Conservation (phyloP, 2,329 filamentous ascomycete species). For the Trichoderma polysporum region DNA sequence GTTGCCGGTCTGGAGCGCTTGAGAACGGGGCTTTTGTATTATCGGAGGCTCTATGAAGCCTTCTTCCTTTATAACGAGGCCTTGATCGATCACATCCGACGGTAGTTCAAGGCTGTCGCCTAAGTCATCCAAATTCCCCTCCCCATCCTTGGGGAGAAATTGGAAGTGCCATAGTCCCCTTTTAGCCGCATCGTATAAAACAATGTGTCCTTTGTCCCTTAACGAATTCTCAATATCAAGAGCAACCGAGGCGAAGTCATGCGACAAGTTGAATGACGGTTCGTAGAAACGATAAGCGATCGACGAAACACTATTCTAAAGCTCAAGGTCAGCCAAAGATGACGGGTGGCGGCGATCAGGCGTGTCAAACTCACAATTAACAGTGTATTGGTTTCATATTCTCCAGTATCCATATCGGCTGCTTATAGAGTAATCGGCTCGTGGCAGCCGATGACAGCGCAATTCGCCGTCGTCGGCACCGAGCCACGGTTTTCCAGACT, state of each 20-base stretch:
- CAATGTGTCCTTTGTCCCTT: constrained; percentile 53
- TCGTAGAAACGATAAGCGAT: constrained; percentile 58
- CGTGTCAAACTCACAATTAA: constrained; percentile 49
- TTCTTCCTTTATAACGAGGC: constrained; percentile 48
- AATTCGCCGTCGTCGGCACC: constrained; percentile 24
- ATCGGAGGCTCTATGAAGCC: constrained; percentile 51
- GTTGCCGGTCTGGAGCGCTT: constrained; percentile 41
- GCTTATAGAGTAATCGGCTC: constrained; percentile 32
- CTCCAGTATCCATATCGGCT: constrained; percentile 61
- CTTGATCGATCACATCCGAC: constrained; percentile 46
- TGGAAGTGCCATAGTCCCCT: constrained; percentile 57
- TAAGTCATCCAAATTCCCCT: constrained; percentile 33
- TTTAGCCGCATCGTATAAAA: constrained; percentile 51
- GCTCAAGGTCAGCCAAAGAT: constrained; percentile 22
- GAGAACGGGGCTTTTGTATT: constrained; percentile 46
- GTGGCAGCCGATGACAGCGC: constrained; percentile 30
- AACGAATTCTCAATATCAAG: constrained; percentile 53
- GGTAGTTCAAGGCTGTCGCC: constrained; percentile 36
- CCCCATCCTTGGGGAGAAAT: constrained; percentile 45
- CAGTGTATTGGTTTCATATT: constrained; percentile 62
- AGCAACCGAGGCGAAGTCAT: constrained; percentile 46
- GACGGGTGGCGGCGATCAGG: constrained; percentile 21
- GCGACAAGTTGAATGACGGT: constrained; percentile 43
- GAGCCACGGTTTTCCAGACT: constrained; percentile 21
- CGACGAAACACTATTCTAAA: constrained; percentile 57